Conservation (phyloP, 192 early-diverging fungal genomes). For the Piromyces sp. region DNA sequence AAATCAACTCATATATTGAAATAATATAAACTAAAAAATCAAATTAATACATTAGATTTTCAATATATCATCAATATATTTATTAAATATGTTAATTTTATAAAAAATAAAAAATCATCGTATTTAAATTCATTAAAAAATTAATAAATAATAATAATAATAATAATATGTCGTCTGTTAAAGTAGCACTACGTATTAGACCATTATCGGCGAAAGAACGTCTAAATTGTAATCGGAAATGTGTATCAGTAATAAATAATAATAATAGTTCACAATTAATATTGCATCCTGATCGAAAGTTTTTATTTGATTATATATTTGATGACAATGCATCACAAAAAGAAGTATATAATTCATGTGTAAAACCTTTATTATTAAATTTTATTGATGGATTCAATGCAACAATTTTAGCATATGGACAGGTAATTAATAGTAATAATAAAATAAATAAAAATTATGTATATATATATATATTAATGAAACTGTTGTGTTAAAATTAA, state of each 20-base stretch:
- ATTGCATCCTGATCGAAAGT: slow-evolving; percentile 39
- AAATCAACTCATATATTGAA: no score
- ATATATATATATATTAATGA: no score
- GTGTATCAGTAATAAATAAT: slow-evolving; percentile 6
- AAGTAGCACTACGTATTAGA: slow-evolving; percentile 63
- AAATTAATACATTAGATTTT: no score
- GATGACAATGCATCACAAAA: slow-evolving; percentile 27
- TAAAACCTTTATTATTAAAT: slow-evolving; percentile 37
- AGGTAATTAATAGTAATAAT: slow-evolving; percentile 4
- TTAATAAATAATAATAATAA: no score
- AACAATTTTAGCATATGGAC: slow-evolving; percentile 67
- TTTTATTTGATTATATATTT: slow-evolving; percentile 58
- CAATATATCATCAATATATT: no score
- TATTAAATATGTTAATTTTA: no score
- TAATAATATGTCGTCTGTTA: slow-evolving; percentile 10
- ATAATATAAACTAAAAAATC: no score
- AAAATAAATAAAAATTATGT: no score
- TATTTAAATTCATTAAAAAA: no score
- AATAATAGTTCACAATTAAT: slow-evolving; percentile 28
- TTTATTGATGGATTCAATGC: slow-evolving; percentile 83
- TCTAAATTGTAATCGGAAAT: slow-evolving; percentile 38
- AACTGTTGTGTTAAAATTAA: slow-evolving; percentile 28
- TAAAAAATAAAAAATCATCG: no score
- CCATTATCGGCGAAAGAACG: slow-evolving; percentile 59
- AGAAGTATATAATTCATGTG: slow-evolving; percentile 34